Evolutionary conservation across 768 basidiomycete species (phyloP).

Genomic region (Termitomyces sp.): DNA sequence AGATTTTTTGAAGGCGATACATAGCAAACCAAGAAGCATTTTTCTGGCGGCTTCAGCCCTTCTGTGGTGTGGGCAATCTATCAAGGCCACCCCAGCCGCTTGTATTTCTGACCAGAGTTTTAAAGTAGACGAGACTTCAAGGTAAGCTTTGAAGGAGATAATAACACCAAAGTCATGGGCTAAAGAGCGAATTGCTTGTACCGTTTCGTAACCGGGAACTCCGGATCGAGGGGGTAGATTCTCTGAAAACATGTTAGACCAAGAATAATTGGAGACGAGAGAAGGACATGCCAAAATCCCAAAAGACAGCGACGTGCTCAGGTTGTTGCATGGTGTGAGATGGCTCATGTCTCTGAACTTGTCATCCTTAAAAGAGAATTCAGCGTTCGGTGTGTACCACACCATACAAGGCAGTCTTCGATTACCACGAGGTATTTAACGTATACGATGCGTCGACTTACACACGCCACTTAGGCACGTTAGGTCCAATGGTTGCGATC

Average conservation of each 20-base stretch:
- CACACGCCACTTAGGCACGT: neutral
- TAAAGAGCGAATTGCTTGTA: conserved; percentile 39
- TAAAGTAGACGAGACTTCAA: conserved; percentile 38
- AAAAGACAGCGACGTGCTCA: conserved; percentile 36
- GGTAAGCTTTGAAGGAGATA: conserved; percentile 50
- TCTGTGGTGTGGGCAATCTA: conserved; percentile 34
- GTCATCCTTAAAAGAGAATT: conserved; percentile 10
- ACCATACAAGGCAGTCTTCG: neutral
- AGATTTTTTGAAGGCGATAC: neutral
- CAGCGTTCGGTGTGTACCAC: neutral
- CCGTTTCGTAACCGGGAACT: conserved; percentile 37
- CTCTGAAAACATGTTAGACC: conserved; percentile 24
- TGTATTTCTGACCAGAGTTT: conserved; percentile 40
- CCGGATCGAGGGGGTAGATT: conserved; percentile 31
- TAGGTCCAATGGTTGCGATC: neutral
- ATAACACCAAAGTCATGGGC: conserved; percentile 45
- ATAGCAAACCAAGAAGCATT: conserved; percentile 44
- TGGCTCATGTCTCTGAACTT: neutral
- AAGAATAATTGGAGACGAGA: neutral
- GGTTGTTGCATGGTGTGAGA: conserved; percentile 28
- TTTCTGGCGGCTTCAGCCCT: conserved; percentile 42
- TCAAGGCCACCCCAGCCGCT: conserved; percentile 42
- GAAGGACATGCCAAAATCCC: conserved; percentile 21
- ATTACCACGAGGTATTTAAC: neutral
- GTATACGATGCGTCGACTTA: neutral